Evolutionary conservation across 176 grass and related monocot genomes (phyloP), one percentile per base, ranked within the genome.

Genomic region (Typha latifolia): DNA sequence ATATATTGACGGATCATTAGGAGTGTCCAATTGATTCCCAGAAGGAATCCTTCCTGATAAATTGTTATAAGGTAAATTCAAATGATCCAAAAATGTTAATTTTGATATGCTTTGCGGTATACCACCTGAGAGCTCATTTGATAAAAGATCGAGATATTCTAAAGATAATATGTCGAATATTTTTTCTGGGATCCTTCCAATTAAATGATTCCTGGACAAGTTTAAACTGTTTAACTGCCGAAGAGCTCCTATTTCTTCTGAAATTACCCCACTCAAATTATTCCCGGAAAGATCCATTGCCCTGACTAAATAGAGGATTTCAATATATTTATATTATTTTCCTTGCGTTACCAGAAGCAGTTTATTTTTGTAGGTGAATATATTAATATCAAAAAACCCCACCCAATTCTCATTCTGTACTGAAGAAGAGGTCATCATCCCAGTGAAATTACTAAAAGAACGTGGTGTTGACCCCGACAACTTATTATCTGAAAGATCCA

Each of bases 41-140:
- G 57, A 4, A 13, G 79, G 79, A n/a, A 82, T 76, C 32, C 22
- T 82, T 20, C 79, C 72, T 1, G 48, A 65, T 12, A 82, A 50
- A 76, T 76, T 51, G 18, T 82, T 82, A 32, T 55, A 82, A 10
- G 79, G 76, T 12, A 82, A 21, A 18, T 76, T 82, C 16, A 82
- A 9, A 15, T 59, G 34, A 6, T 43, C 70, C 5, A 59, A 3
- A 22, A 19, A 59, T 11, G 53, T 59, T 21, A 59, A 59, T 11
- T 21, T 3, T 16, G 53, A 21, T 59, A 59, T 6, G 53, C 53
- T 59, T 11, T 21, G 18, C 0, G 53, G 53, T 1, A 59, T 59
- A 59, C 1, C 14, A 16, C 53, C 53, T 11, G 53, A 59, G 6
- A 59, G 53, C 16, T 59, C 6, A 21, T 59, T 59, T 16, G 16